Evolutionary conservation across 1,284 basidiomycete species (phyloP).

Genomic region (Malassezia nana): DNA sequence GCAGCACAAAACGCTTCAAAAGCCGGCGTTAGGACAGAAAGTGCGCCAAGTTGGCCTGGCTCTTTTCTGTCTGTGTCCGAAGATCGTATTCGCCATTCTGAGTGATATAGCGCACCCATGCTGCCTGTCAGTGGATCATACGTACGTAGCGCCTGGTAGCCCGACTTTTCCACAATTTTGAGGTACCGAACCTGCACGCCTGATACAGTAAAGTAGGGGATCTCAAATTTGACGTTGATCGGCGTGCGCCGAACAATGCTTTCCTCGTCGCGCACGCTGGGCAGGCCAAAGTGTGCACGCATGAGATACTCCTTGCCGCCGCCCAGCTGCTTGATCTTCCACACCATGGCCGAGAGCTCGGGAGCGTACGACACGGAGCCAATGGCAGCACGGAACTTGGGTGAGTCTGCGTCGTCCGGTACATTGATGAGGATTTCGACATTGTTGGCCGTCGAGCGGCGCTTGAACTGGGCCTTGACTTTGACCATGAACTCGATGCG

Average conservation of each 20-base stretch:
- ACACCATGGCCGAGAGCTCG: conserved; percentile 47
- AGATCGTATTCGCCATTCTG: conserved; percentile 90
- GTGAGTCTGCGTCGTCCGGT: conserved; percentile 94
- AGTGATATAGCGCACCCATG: conserved; percentile 63
- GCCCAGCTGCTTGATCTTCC: conserved; percentile 48
- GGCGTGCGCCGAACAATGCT: conserved; percentile 73
- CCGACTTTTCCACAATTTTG: conserved; percentile 97
- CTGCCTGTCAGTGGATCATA: conserved; percentile 5
- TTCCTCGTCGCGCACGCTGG: conserved; percentile 55
- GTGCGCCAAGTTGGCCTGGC: conserved; percentile 32
- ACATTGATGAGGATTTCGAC: conserved; percentile 97
- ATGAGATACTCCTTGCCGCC: conserved; percentile 47
- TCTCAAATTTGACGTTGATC: conserved; percentile 93
- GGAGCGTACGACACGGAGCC: conserved; percentile 46
- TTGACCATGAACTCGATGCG: conserved; percentile 98
- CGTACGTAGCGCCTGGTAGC: conserved; percentile 65
- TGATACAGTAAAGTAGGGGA: conserved; percentile 86
- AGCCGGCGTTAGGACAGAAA: conserved; percentile 19
- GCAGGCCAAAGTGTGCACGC: conserved; percentile 47
- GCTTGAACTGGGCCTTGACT: conserved; percentile 94
- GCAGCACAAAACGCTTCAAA: no score
- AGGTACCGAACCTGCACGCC: conserved; percentile 93
- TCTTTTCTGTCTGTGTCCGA: conserved; percentile 43
- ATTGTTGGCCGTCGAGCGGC: conserved; percentile 90
- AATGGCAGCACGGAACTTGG: conserved; percentile 65